Evolutionary conservation across 1,139 yeast species (phyloP).

Genomic region (Suzukiozyma palmioleophila): DNA sequence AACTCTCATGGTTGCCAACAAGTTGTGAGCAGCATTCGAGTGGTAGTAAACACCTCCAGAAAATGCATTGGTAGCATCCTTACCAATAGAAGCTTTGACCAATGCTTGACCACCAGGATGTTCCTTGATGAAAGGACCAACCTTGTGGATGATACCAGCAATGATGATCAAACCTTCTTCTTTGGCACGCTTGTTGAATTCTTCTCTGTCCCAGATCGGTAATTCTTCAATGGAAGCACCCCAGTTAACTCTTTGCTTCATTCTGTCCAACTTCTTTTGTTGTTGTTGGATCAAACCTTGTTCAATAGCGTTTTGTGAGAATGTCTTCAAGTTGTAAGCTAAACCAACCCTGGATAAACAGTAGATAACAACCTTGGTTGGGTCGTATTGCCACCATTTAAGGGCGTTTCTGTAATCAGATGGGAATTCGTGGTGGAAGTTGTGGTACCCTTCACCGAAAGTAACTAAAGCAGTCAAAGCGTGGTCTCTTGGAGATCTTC

Average conservation of each 20-base stretch:
- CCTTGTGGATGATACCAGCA: constrained; percentile 93
- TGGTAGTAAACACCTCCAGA: constrained; percentile 97
- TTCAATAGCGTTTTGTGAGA: constrained; percentile 92
- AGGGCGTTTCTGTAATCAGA: constrained; percentile 97
- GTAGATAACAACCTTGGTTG: constrained; percentile 83
- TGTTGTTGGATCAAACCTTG: constrained; percentile 95
- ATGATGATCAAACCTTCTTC: constrained; percentile 65
- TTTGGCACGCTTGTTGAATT: constrained; percentile 67
- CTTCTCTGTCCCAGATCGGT: constrained; percentile 88
- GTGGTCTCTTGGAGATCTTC: constrained; percentile 97
- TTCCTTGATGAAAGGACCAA: constrained; percentile 74
- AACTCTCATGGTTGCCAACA: constrained; percentile 92
- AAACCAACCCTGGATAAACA: constrained; percentile 70
- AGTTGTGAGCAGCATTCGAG: constrained; percentile 95
- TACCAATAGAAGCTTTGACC: constrained; percentile 81
- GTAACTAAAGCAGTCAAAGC: constrained; percentile 91
- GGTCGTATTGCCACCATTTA: constrained; percentile 98
- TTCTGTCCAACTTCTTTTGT: constrained; percentile 87
- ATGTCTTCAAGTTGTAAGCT: constrained; percentile 86
- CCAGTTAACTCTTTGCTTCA: constrained; percentile 82
- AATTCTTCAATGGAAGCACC: constrained; percentile 80
- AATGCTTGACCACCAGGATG: constrained; percentile 98
- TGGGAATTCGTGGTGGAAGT: constrained; percentile 99
- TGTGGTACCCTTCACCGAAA: constrained; percentile 98
- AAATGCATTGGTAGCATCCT: constrained; percentile 95